These are phyloP conservation scores for Cyclotella kingstonii DNA, from an alignment of 108 stramenopile species.

Conservation along the genomic window DNA sequence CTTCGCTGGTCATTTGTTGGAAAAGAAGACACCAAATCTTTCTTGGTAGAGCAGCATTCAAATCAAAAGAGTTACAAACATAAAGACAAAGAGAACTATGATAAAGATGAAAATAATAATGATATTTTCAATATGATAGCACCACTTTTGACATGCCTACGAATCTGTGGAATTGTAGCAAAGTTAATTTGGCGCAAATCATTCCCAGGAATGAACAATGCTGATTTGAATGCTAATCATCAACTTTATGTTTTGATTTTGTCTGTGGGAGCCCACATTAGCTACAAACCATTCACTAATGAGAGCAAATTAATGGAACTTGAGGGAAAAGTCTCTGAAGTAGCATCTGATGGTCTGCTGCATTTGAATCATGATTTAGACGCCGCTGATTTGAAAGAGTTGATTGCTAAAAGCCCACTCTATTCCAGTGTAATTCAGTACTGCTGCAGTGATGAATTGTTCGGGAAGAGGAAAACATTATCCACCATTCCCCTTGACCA, in stretches of 20 bases:
- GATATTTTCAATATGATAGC: no score
- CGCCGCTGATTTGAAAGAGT: conserved; percentile 6
- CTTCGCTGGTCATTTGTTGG: conserved; percentile 35
- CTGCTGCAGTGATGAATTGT: conserved; percentile 1
- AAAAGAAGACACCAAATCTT: conserved; percentile 27
- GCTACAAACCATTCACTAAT: neutral
- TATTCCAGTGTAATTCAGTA: conserved; percentile 9
- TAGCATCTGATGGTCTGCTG: conserved; percentile 18
- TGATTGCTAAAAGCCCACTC: conserved; percentile 15
- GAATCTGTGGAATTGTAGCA: conserved; percentile 28
- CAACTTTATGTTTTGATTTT: conserved; percentile 20
- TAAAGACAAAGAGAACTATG: neutral
- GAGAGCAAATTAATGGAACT: no score
- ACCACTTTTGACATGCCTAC: conserved; percentile 30
- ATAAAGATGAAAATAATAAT: neutral
- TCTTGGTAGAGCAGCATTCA: neutral
- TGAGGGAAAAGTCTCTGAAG: conserved; percentile 33
- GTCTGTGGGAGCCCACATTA: conserved; percentile 34
- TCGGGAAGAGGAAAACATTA: neutral
- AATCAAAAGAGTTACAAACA: neutral
- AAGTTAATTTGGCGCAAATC: conserved; percentile 14
- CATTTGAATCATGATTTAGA: conserved; percentile 10
- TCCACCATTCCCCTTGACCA: neutral
- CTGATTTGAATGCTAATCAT: no score
- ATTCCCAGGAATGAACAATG: neutral